Conservation (phyloP, 495 filamentous ascomycete species). For the Aspergillus kassunensis region DNA sequence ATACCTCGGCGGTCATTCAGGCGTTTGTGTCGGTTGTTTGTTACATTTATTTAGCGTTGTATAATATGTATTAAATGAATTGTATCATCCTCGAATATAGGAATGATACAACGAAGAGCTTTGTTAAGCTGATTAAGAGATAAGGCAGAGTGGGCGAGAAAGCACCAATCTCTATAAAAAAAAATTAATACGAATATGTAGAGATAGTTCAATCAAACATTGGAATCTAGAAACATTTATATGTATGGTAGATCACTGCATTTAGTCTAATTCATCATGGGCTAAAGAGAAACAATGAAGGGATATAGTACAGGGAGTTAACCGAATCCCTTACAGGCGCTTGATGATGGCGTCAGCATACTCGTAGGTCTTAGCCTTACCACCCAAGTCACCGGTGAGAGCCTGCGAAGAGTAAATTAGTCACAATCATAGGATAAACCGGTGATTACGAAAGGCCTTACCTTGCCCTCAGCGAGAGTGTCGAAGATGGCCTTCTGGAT, state of each 20-base stretch:
- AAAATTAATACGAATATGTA: not conserved
- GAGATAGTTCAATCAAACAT: not conserved
- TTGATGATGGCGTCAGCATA: conserved; percentile 89
- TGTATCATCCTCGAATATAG: not conserved
- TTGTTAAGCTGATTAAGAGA: not conserved
- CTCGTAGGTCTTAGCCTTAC: conserved; percentile 87
- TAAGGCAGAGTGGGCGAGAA: no score
- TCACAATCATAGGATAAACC: not conserved
- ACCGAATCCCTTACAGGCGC: conserved; percentile 59
- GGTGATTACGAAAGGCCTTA: conserved; percentile 26
- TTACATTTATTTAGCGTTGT: conserved; percentile 10
- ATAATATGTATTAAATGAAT: conserved; percentile 10
- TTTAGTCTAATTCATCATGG: conserved; percentile 42
- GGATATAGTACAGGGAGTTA: conserved; percentile 38
- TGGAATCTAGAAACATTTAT: conserved; percentile 25
- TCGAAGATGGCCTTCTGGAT: conserved; percentile 95
- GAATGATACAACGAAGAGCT: not conserved
- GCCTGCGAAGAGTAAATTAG: conserved; percentile 38
- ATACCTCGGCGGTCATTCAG: conserved; percentile 25
- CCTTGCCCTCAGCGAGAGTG: conserved; percentile 92
- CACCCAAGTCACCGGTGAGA: conserved; percentile 91
- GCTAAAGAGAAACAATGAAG: conserved; percentile 33
- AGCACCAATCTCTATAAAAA: not conserved
- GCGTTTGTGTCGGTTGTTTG: conserved; percentile 16
- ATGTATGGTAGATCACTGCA: conserved; percentile 43